Evolutionary conservation across 306 rosid species (phyloP), one percentile per base, ranked within the genome.

Genomic region (Bauhinia variegata): DNA sequence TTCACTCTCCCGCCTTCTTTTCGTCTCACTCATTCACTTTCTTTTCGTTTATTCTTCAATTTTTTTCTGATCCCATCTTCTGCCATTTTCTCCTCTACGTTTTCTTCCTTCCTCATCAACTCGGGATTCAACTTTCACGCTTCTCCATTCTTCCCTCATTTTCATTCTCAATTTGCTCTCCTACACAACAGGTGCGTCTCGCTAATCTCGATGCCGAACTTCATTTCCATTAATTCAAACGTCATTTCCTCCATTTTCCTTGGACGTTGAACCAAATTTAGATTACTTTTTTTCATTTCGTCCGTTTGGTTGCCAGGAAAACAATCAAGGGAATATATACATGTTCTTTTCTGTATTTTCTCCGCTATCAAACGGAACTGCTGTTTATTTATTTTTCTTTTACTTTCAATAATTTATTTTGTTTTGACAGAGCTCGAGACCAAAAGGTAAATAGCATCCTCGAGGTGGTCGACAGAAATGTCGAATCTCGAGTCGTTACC

Each of bases 381-480:
- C 12, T 9, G n/a, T 41, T 41, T 41, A 2, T 41, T 41, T 41
- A 5, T 4, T 41, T 23, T 23, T 23, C 2, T 23, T 23, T 23
- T 23, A 23, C 2, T 23, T 23, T 23, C 28, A 23, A 8, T 41
- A 3, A 41, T 3, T 41, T 41, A 10, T 41, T 41, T 41, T 41
- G 47, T 41, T 41, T 41, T 51, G 47, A 48, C 65, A 12, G 32
- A 30, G 16, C 31, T 30, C 7, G 66, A 23, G 69, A 14, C 6
- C 71, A 46, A 51, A 15, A 38, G 23, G 12, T 53, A 65, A 64
- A 43, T 15, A 5, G 50, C 34, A 19, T 18, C 58, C 76, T 36
- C 56, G 80, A 15, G 78, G 75, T 37, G 46, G 19, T 88, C 34
- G 98, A 93, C 41, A 5, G 41, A 23, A 23, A 36, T 36, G 41